phyloP scores from a whole-genome alignment of 371 early-diverging fungal species.

The Lichtheimia corymbifera region DNA sequence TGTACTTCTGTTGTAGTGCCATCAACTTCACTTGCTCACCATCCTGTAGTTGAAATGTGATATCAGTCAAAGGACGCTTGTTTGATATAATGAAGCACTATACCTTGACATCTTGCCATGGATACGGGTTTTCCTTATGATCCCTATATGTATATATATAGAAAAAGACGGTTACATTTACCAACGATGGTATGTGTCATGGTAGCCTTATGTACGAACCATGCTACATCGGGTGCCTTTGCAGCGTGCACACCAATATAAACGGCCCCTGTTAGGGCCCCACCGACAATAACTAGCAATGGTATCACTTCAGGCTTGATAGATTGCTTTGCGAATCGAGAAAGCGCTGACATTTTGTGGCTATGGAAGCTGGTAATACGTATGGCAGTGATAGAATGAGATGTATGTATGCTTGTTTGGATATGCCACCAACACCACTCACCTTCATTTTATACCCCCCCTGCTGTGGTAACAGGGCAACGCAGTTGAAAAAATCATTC shows the following conservation, averaged over 20 bases:
- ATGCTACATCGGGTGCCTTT: slow-evolving; percentile 42
- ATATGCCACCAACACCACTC: no score
- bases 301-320: slow-evolving; percentile 40
- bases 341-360: not conserved
- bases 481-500: no score
- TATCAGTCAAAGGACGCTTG: not conserved
- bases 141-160: slow-evolving; percentile 11
- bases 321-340: slow-evolving; percentile 14
- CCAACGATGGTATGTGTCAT: no score
- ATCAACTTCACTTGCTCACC: slow-evolving; percentile 44
- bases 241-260: slow-evolving; percentile 31
- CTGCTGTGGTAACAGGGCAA: no score
- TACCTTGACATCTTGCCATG: slow-evolving; percentile 39
- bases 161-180: no score
- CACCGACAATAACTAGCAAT: slow-evolving; percentile 27
- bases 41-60: slow-evolving; percentile 10
- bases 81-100: no score
- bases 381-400: no score
- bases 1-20: slow-evolving; percentile 36
- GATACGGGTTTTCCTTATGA: slow-evolving; percentile 29
- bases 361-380: no score
- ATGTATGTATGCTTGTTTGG: no score
- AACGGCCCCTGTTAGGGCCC: slow-evolving; percentile 28
- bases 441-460: no score
- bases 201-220: slow-evolving; percentile 11